phyloP scores from a whole-genome alignment of 352 stramenopile genomes.

The Globisporangium abappressorium region DNA sequence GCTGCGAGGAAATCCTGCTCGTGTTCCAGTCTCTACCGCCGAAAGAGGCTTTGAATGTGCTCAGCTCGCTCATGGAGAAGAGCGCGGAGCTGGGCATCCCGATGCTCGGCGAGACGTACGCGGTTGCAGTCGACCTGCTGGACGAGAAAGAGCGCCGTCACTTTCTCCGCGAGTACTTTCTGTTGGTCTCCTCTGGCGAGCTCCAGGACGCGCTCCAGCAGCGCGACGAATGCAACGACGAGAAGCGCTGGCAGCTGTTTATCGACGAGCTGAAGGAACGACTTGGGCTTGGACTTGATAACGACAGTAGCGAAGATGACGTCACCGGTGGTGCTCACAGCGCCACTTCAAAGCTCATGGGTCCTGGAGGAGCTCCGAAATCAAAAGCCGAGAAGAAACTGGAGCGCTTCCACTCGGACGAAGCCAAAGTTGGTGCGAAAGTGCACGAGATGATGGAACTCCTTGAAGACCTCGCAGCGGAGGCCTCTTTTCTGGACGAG shows the following conservation, averaged over 20 bases:
- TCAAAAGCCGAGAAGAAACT: neutral
- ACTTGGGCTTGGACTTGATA: conserved; percentile 19
- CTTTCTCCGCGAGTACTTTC: conserved; percentile 66
- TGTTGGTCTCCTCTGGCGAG: conserved; percentile 41
- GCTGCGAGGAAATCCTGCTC: conserved; percentile 42
- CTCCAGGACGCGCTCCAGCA: conserved; percentile 48
- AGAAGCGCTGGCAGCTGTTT: conserved; percentile 49
- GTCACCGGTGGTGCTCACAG: neutral
- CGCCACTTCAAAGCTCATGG: neutral
- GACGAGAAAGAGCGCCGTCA: conserved; percentile 31
- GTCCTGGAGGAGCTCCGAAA: neutral
- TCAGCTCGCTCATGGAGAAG: conserved; percentile 39
- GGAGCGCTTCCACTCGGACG: conserved; percentile 49
- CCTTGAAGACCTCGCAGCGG: conserved; percentile 49
- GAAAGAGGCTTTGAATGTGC: conserved; percentile 34
- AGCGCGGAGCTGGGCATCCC: conserved; percentile 34
- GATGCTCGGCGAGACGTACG: conserved; percentile 36
- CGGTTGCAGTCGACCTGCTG: conserved; percentile 42
- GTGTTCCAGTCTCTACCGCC: conserved; percentile 39
- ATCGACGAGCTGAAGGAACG: conserved; percentile 48
- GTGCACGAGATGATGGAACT: conserved; percentile 58
- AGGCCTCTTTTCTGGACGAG: conserved; percentile 41
- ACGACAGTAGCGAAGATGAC: conserved; percentile 5
- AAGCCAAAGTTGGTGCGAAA: conserved; percentile 44
- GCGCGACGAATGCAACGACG: conserved; percentile 54